Evolutionary conservation across 108 stramenopile genomes (phyloP).

Genomic region (Cafeteria roenbergensis): DNA sequence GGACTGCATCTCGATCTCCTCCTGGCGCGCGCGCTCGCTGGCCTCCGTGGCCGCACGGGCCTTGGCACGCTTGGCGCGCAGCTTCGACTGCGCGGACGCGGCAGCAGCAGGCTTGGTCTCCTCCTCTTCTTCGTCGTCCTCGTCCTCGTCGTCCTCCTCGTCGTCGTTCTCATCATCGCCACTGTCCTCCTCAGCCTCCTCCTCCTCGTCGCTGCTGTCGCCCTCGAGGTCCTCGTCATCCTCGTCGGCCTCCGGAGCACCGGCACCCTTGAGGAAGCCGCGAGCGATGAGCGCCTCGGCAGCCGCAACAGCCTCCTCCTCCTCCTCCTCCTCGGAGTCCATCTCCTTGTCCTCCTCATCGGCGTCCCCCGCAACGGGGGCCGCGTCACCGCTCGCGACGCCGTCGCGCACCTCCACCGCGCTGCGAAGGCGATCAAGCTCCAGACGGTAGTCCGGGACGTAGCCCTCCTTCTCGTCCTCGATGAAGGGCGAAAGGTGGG

Average conservation of each 20-base stretch:
- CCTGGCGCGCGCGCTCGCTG: neutral
- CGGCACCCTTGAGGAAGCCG: constrained; percentile 2
- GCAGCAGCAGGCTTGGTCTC: neutral
- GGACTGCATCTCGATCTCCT: neutral
- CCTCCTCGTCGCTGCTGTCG: neutral
- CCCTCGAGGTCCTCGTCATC: constrained; percentile 1
- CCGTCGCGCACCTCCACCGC: constrained; percentile 38
- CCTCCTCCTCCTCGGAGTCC: constrained; percentile 26
- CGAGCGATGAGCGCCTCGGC: neutral
- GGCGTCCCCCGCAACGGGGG: neutral
- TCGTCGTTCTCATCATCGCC: neutral
- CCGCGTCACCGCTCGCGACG: constrained; percentile 9
- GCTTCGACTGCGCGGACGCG: neutral
- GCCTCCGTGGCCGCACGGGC: neutral
- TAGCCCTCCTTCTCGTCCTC: constrained; percentile 94
- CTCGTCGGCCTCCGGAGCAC: constrained; percentile 15
- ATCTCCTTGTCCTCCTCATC: constrained; percentile 21
- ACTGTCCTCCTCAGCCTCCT: constrained; percentile 20
- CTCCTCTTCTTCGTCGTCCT: constrained; percentile 23
- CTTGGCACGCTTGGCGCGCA: neutral
- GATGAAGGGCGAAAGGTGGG: constrained; percentile 95
- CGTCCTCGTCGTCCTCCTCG: constrained; percentile 34
- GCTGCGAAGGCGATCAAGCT: constrained; percentile 69
- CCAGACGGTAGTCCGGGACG: constrained; percentile 84
- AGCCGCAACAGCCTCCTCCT: constrained; percentile 11